phyloP scores from a whole-genome alignment of 768 basidiomycete genomes.

The Filobasidium floriforme region DNA sequence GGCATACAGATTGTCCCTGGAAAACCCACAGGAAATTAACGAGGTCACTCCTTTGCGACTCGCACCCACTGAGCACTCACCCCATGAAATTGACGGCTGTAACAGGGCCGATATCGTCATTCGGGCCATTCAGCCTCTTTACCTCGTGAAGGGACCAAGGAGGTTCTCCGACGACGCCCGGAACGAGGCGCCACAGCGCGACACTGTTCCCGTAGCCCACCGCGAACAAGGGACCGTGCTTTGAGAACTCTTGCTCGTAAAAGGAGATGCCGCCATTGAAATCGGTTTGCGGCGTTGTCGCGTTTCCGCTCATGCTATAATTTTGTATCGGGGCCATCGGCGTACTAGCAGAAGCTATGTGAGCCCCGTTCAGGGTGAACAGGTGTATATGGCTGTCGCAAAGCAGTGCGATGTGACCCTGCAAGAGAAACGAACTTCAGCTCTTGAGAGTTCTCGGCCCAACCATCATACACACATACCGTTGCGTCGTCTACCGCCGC shows the following conservation, averaged over 20 bases:
- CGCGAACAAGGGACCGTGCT: slow-evolving; percentile 68
- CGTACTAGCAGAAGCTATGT: slow-evolving; percentile 53
- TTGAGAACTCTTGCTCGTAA: slow-evolving; percentile 79
- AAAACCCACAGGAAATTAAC: not conserved
- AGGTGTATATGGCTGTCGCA: slow-evolving; percentile 63
- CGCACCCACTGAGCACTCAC: slow-evolving; percentile 47
- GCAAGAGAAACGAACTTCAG: not conserved
- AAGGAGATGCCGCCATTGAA: slow-evolving; percentile 68
- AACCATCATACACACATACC: slow-evolving; percentile 51
- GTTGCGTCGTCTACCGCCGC: slow-evolving; percentile 79
- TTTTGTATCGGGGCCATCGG: slow-evolving; percentile 18
- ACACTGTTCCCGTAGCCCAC: slow-evolving; percentile 70
- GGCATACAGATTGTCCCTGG: slow-evolving; percentile 42
- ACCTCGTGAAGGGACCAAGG: slow-evolving; percentile 62
- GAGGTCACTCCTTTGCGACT: not conserved
- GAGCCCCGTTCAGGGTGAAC: slow-evolving; percentile 78
- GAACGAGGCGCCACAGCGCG: slow-evolving; percentile 73
- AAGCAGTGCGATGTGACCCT: slow-evolving; percentile 85
- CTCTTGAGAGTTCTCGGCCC: no score
- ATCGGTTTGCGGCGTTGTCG: slow-evolving; percentile 47
- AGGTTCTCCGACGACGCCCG: slow-evolving; percentile 56
- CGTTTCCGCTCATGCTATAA: slow-evolving; percentile 33
- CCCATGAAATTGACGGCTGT: slow-evolving; percentile 76
- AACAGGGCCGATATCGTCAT: slow-evolving; percentile 53
- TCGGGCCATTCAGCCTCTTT: slow-evolving; percentile 55